Percentiles rank a stretch among this genome's conserved stretches.
These are phyloP conservation scores for Populus tremula DNA, from an alignment of 345 rosid genomes.

Conservation along the genomic window DNA sequence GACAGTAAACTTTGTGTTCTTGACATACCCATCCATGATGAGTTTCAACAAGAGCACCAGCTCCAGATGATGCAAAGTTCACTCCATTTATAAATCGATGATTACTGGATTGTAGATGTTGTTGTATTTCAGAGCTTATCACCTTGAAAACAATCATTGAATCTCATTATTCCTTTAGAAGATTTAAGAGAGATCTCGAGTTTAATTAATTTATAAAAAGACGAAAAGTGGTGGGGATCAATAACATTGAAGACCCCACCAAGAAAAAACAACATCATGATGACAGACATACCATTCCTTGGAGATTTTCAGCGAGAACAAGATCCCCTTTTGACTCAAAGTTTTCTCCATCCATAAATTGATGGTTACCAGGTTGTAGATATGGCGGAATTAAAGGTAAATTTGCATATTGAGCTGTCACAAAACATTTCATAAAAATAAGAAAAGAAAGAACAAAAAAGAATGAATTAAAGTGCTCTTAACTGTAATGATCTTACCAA, in stretches of 20 bases:
- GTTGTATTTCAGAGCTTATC: too few species aligned
- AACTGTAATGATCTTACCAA: background rate
- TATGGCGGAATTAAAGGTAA: constrained; percentile 45
- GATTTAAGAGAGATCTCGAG: too few species aligned
- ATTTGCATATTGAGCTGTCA: constrained; percentile 41
- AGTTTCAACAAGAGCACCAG: constrained; percentile 46
- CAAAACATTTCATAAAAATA: background rate
- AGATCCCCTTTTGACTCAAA: constrained; percentile 32
- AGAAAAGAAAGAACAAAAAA: background rate
- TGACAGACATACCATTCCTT: constrained; percentile 11
- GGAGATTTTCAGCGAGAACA: constrained; percentile 17
- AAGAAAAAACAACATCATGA: too few species aligned
- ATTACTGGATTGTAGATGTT: background rate
- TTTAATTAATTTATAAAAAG: too few species aligned
- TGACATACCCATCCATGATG: constrained; percentile 33
- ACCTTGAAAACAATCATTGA: background rate
- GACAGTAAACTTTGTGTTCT: too few species aligned
- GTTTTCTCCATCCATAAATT: constrained; percentile 18
- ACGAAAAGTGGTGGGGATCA: too few species aligned
- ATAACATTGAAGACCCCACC: too few species aligned
- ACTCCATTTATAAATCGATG: constrained; percentile 34
- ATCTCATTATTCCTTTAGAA: too few species aligned
- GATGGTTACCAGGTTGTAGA: constrained; percentile 25
- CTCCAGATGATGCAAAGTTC: constrained; percentile 53
- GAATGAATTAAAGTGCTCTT: too few species aligned